Percentiles rank a stretch among this genome's conserved stretches.
These are phyloP conservation scores for Oryza punctata DNA, from an alignment of 176 grass and related monocot species.

Conservation along the genomic window DNA sequence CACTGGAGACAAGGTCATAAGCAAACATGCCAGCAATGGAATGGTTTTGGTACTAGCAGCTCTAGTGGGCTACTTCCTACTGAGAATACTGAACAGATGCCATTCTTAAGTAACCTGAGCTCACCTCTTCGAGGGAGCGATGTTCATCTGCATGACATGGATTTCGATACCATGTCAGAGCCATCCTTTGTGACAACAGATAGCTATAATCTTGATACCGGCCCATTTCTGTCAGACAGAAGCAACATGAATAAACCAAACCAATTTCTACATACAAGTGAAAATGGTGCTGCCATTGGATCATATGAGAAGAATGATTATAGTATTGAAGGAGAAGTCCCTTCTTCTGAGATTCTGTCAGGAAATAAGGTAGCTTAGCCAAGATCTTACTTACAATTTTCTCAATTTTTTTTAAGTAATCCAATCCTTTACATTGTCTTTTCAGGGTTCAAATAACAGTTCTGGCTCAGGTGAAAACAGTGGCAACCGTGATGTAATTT, in stretches of 20 bases:
- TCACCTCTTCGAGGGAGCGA: conserved; percentile 67
- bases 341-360: conserved; percentile 51
- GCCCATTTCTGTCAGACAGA: conserved; percentile 48
- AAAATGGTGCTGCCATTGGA: conserved; percentile 44
- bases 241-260: conserved; percentile 50
- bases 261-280: conserved; percentile 50
- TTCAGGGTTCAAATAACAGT: conserved; percentile 43
- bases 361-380: conserved; percentile 45
- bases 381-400: neutral
- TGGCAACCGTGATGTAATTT: conserved; percentile 53
- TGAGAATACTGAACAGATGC: conserved; percentile 60
- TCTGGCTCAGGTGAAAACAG: conserved; percentile 38
- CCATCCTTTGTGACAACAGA: conserved; percentile 46
- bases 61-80: conserved; percentile 44
- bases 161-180: conserved; percentile 62
- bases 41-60: conserved; percentile 39
- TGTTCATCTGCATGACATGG: conserved; percentile 53
- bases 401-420: conserved; percentile 32
- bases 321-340: conserved; percentile 41
- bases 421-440: conserved; percentile 9
- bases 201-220: conserved; percentile 43
- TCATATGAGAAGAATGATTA: conserved; percentile 42
- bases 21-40: conserved; percentile 79
- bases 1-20: conserved; percentile 97
- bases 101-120: conserved; percentile 70